Evolutionary conservation across 768 basidiomycete species (phyloP).

Genomic region (Crassisporium funariophilum): DNA sequence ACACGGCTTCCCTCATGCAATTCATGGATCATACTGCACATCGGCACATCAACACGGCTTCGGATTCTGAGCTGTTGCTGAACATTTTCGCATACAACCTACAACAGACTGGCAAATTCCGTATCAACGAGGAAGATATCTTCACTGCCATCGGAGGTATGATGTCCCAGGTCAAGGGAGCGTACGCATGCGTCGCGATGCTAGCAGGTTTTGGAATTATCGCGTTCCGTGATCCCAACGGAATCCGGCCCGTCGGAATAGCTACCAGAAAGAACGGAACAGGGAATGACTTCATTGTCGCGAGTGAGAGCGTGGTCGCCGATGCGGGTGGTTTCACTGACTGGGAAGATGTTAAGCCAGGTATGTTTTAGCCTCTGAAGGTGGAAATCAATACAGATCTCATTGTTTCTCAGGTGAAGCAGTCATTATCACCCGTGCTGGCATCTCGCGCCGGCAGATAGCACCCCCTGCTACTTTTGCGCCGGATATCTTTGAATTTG

Average conservation of each 20-base stretch:
- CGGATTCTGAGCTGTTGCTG: slow-evolving; percentile 94
- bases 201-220: slow-evolving; percentile 98
- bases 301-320: slow-evolving; percentile 95
- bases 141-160: slow-evolving; percentile 91
- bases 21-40: slow-evolving; percentile 97
- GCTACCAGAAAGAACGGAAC: slow-evolving; percentile 60
- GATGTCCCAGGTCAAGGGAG: slow-evolving; percentile 87
- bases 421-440: slow-evolving; percentile 86
- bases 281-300: slow-evolving; percentile 85
- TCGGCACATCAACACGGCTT: slow-evolving; percentile 98
- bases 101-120: slow-evolving; percentile 97
- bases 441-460: slow-evolving; percentile 76
- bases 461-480: slow-evolving; percentile 75
- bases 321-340: slow-evolving; percentile 90
- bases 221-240: slow-evolving; percentile 97
- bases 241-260: slow-evolving; percentile 92
- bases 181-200: slow-evolving; percentile 99
- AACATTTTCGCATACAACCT: slow-evolving; percentile 98
- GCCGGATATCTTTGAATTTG: slow-evolving; percentile 98
- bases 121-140: slow-evolving; percentile 99
- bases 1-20: slow-evolving; percentile 82
- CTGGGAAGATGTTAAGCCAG: slow-evolving; percentile 94
- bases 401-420: slow-evolving; percentile 72
- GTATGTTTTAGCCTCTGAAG: slow-evolving; percentile 38
- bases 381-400: slow-evolving; percentile 1